phyloP scores from a whole-genome alignment of 306 rosid species.

The Neltuma alba region DNA sequence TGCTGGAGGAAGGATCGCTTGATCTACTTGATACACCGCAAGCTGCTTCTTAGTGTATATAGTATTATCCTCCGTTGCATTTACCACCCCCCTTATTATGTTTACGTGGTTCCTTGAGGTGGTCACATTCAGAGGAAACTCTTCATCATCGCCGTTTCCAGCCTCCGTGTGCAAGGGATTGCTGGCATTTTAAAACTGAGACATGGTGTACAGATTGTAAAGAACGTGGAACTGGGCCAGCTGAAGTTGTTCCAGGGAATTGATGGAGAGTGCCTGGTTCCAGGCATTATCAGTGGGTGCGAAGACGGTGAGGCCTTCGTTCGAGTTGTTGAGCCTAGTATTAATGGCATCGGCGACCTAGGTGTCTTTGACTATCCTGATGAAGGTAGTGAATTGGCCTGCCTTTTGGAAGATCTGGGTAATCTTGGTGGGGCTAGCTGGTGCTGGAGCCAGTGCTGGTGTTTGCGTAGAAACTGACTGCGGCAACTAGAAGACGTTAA shows the following conservation, averaged over 20 bases:
- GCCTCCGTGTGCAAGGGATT: slow-evolving; percentile 73
- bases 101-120: slow-evolving; percentile 65
- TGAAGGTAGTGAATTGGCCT: slow-evolving; percentile 69
- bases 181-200: slow-evolving; percentile 66
- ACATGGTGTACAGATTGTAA: slow-evolving; percentile 44
- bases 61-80: slow-evolving; percentile 51
- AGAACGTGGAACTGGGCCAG: slow-evolving; percentile 60
- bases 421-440: slow-evolving; percentile 56
- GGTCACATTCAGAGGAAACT: slow-evolving; percentile 67
- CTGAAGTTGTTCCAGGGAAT: slow-evolving; percentile 59
- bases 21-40: slow-evolving; percentile 62
- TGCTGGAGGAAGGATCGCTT: slow-evolving; percentile 58
- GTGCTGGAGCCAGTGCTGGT: slow-evolving; percentile 43
- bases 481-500: slow-evolving; percentile 10
- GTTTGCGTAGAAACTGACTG: slow-evolving; percentile 34
- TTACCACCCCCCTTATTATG: slow-evolving; percentile 62
- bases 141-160: slow-evolving; percentile 51
- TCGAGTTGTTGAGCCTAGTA: slow-evolving; percentile 56
- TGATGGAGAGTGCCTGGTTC: slow-evolving; percentile 56
- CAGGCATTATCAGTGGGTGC: slow-evolving; percentile 71
- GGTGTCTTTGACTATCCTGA: slow-evolving; percentile 51
- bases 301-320: slow-evolving; percentile 64
- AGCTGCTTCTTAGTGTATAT: slow-evolving; percentile 55
- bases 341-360: slow-evolving; percentile 58
- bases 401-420: slow-evolving; percentile 59